Evolutionary conservation across 441 rosid genomes (phyloP).

Genomic region (Jatropha multifida): DNA sequence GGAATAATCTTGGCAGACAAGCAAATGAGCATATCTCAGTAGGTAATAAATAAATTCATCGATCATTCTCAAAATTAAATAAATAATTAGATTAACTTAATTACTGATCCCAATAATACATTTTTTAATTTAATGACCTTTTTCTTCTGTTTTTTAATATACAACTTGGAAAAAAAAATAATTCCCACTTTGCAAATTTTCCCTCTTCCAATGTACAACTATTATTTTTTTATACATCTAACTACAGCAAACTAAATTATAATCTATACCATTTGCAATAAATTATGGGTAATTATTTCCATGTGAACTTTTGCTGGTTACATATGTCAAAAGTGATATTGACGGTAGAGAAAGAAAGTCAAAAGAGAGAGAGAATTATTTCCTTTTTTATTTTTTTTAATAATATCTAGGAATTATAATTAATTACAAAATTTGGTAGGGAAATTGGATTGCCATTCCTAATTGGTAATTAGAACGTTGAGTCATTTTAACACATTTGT

Average conservation of each 20-base stretch:
- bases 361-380: slow-evolving; percentile 15
- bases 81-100: slow-evolving; percentile 18
- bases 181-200: slow-evolving; percentile 16
- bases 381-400: neutral
- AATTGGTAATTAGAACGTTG: neutral
- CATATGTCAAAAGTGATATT: slow-evolving; percentile 26
- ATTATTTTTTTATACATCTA: slow-evolving; percentile 6
- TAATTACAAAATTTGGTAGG: neutral
- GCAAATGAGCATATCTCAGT: slow-evolving; percentile 34
- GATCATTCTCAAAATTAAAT: slow-evolving; percentile 34
- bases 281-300: slow-evolving; percentile 19
- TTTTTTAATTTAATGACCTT: neutral
- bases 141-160: slow-evolving; percentile 21
- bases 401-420: neutral
- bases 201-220: slow-evolving; percentile 3
- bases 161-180: neutral
- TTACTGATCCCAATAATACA: slow-evolving; percentile 37
- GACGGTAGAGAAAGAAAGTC: slow-evolving; percentile 14
- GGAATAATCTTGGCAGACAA: slow-evolving; percentile 24
- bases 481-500: neutral
- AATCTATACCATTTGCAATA: neutral
- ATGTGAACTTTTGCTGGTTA: slow-evolving; percentile 13
- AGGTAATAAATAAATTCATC: slow-evolving; percentile 34
- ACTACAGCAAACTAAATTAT: slow-evolving; percentile 5
- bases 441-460: neutral